Evolutionary conservation across 2,329 filamentous ascomycete genomes (phyloP).

Genomic region (Monosporascus sp.): DNA sequence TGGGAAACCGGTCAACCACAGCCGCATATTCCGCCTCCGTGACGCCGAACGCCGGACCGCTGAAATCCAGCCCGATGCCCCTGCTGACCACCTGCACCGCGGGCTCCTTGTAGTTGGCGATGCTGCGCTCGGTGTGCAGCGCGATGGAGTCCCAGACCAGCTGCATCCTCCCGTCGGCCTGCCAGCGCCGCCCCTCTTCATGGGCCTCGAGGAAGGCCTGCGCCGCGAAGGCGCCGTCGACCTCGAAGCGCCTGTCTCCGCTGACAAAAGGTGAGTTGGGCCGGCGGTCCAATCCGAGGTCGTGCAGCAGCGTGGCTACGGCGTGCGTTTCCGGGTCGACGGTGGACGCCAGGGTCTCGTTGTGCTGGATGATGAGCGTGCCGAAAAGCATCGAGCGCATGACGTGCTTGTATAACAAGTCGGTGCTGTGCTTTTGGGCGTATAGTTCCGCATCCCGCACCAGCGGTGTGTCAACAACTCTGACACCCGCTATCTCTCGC

Average conservation of each 20-base stretch:
- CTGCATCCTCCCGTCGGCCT: conserved; percentile 32
- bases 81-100: conserved; percentile 29
- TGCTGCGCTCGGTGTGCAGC: conserved; percentile 33
- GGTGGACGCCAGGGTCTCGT: conserved; percentile 16
- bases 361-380: conserved; percentile 5
- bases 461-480: conserved; percentile 11
- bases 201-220: conserved; percentile 29
- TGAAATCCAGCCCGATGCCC: conserved; percentile 34
- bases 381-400: conserved; percentile 3
- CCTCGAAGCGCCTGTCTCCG: conserved; percentile 42
- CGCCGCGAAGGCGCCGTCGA: conserved; percentile 42
- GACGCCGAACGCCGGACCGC: conserved; percentile 25
- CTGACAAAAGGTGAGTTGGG: conserved; percentile 27
- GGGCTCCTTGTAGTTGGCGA: conserved; percentile 36
- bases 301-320: conserved; percentile 35
- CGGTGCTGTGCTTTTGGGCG: conserved; percentile 7
- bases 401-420: conserved; percentile 9
- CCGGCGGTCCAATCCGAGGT: conserved; percentile 35
- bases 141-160: conserved; percentile 45
- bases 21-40: conserved; percentile 27
- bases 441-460: conserved; percentile 9
- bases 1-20: conserved; percentile 29
- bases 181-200: conserved; percentile 25
- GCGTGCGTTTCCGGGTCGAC: conserved; percentile 38
- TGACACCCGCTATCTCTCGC: conserved; percentile 7